Base-by-base conservation (phyloP, 139 green algal species). In the Chlorella sp. region DNA sequence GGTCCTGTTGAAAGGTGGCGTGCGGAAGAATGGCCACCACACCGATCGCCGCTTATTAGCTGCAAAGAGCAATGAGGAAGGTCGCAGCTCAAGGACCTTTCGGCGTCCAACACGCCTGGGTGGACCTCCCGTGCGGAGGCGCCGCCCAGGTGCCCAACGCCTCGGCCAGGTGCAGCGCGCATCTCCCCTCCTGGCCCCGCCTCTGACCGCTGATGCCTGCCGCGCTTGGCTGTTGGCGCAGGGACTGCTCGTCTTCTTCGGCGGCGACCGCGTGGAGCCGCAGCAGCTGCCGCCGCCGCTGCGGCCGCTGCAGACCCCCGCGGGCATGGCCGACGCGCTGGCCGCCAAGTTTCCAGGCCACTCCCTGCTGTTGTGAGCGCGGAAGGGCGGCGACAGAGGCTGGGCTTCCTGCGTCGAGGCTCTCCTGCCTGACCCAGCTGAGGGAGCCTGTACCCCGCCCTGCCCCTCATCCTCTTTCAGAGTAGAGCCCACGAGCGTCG, bases 381-480 rank as follows among this genome's bases (percentile, higher is more conserved):
- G 29, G 33, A 41, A 17, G 31, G 27, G 45, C 23, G 56, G 75
- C 4, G 50, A 87, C n/a, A 65, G 76, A 35, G 80, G 46, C 35
- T 58, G 76, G 33, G 76, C 48, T 53, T 80, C 82, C 33, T 87
- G 82, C 62, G 84, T 69, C 48, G 74, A 87, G 63, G 46, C 67
- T 31, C 87, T 74, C 11, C 67, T 79, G 27, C 42, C 31, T 11
- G 17, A 31, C 1, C 23, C 17, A 5, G 5, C 12, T n/a, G 31
- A 45, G 8, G 4, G 27, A 66, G 19, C 53, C 53, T 27, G 11
- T 75, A 42, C 69, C 69, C 12, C 25, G n/a, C n/a, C n/a, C n/a
- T n/a, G n/a, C n/a, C n/a, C n/a, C n/a, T n/a, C n/a, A n/a, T n/a
- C n/a, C n/a, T n/a, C n/a, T n/a, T n/a, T n/a, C n/a, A n/a, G n/a